Percentiles rank a stretch among this genome's conserved stretches.
These are phyloP conservation scores for Termitomyces sp. DNA, from an alignment of 768 basidiomycete species.

Conservation along the genomic window DNA sequence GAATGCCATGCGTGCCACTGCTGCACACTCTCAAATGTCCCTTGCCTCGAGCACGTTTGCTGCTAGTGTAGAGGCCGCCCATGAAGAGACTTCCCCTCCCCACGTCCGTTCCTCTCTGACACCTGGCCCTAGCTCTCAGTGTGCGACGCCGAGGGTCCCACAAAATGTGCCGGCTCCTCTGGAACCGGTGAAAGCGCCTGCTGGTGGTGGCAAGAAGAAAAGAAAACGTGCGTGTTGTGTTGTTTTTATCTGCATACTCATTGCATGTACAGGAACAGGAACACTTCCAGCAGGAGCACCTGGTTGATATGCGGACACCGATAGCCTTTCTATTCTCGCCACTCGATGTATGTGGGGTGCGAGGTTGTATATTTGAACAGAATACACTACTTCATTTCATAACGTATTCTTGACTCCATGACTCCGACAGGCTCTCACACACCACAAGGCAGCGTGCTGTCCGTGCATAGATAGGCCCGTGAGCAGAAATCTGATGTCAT, in stretches of 20 bases:
- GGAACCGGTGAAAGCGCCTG: constrained; percentile 42
- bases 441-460: neutral
- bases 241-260: constrained; percentile 2
- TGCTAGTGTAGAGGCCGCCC: constrained; percentile 22
- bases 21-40: constrained; percentile 56
- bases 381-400: neutral
- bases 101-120: constrained; percentile 33
- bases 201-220: constrained; percentile 64
- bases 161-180: constrained; percentile 29
- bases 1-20: constrained; percentile 79
- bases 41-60: constrained; percentile 36
- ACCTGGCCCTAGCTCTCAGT: constrained; percentile 32
- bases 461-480: neutral
- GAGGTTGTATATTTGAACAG: neutral
- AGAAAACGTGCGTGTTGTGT: constrained; percentile 64
- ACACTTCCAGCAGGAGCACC: constrained; percentile 25
- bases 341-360: neutral
- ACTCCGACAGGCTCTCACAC: neutral
- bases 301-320: constrained; percentile 13
- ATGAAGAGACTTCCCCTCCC: constrained; percentile 27
- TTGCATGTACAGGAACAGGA: constrained; percentile 22
- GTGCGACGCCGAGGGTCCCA: constrained; percentile 27
- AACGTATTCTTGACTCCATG: neutral
- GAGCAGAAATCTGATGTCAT: constrained; percentile 15
- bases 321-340: neutral